A percentile compares a stretch with the other conserved stretches of the same genome.
phyloP scores from a whole-genome alignment of 1,284 basidiomycete species.

The Macrocystidia cucumis region DNA sequence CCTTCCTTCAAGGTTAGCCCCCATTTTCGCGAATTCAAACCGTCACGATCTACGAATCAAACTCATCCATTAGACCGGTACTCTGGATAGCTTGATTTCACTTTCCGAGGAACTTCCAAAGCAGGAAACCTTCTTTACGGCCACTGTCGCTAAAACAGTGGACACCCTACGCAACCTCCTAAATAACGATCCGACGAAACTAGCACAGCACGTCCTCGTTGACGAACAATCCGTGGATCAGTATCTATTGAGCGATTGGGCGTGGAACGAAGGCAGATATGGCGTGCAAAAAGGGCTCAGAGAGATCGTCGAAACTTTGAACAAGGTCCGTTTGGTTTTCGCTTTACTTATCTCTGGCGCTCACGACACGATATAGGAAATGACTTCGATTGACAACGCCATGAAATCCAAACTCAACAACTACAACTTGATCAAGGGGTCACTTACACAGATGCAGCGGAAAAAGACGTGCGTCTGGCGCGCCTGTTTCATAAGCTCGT shows the following conservation, averaged over 20 bases:
- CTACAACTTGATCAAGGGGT: constrained; percentile 94
- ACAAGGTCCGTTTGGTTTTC: constrained; percentile 49
- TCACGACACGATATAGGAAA: constrained; percentile 49
- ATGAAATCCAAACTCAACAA: constrained; percentile 87
- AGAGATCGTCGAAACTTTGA: constrained; percentile 78
- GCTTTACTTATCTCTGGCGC: constrained; percentile 9
- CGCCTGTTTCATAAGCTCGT: constrained; percentile 5
- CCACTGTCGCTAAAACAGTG: constrained; percentile 86
- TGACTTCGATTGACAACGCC: constrained; percentile 82
- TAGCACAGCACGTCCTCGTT: constrained; percentile 78
- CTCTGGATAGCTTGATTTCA: constrained; percentile 83
- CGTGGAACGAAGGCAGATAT: constrained; percentile 88
- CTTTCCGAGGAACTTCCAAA: constrained; percentile 94
- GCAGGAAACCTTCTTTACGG: constrained; percentile 84
- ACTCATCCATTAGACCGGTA: constrained; percentile 70
- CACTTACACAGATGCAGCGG: constrained; percentile 88
- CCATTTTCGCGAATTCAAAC: no score
- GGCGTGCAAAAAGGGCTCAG: constrained; percentile 70
- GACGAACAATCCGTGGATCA: constrained; percentile 80
- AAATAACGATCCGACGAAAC: constrained; percentile 82
- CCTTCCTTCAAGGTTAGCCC: constrained; percentile 70
- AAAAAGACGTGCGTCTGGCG: constrained; percentile 81
- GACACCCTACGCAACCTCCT: constrained; percentile 90
- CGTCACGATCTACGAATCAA: constrained; percentile 8
- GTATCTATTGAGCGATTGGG: constrained; percentile 75